These are phyloP conservation scores for Arxiozyma slooffiae DNA, from an alignment of 1,139 yeast species.

Conservation along the genomic window DNA sequence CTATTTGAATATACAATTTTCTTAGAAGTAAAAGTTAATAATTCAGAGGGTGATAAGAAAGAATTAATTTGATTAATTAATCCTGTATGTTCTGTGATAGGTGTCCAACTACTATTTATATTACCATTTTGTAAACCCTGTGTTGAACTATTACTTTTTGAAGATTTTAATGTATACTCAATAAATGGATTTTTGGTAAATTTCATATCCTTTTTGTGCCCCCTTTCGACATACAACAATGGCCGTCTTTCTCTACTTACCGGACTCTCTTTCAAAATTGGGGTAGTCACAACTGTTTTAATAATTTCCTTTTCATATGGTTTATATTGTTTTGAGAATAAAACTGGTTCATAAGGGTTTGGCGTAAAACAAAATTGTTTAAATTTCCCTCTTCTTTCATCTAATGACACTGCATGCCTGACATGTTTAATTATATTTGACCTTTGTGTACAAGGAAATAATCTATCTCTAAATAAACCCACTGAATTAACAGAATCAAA, in stretches of 20 bases:
- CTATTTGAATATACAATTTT: not conserved
- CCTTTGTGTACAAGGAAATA: slow-evolving; percentile 48
- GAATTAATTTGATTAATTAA: slow-evolving; percentile 4
- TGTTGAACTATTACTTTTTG: not conserved
- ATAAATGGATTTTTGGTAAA: slow-evolving; percentile 7
- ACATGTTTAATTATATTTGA: slow-evolving; percentile 45
- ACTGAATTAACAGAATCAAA: slow-evolving; percentile 62
- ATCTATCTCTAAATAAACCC: slow-evolving; percentile 45
- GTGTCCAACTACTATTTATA: not conserved
- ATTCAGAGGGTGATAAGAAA: slow-evolving; percentile 1
- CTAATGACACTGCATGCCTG: slow-evolving; percentile 56
- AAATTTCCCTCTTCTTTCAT: slow-evolving; percentile 54
- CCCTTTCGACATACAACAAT: not conserved
- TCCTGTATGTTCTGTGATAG: not conserved
- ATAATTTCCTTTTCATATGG: slow-evolving; percentile 5
- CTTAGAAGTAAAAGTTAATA: slow-evolving; percentile 2
- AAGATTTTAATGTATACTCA: slow-evolving; percentile 2
- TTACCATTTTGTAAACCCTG: not conserved
- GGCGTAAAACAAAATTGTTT: slow-evolving; percentile 47
- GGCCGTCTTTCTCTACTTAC: not conserved
- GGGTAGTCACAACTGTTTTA: not conserved
- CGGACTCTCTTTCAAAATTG: not conserved
- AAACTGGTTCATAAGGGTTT: slow-evolving; percentile 31
- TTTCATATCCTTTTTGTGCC: not conserved
- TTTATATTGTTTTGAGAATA: slow-evolving; percentile 26